Conservation (phyloP, 2,329 filamentous ascomycete genomes). For the Fusarium beomiforme region DNA sequence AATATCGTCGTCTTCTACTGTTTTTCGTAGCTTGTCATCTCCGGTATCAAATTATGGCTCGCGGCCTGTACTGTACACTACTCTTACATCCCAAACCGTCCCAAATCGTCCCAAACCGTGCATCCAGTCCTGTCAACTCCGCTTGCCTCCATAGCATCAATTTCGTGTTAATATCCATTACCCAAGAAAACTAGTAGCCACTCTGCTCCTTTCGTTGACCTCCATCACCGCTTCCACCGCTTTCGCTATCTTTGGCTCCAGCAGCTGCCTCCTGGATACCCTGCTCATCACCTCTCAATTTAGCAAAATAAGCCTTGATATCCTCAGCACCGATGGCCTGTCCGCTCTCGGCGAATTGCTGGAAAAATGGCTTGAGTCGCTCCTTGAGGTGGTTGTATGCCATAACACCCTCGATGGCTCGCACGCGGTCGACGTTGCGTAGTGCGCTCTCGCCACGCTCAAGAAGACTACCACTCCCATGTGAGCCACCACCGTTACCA, state of each 20-base stretch:
- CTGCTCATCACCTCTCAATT: conserved; percentile 86
- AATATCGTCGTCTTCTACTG: neutral
- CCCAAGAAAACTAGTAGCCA: conserved; percentile 54
- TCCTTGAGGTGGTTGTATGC: conserved; percentile 97
- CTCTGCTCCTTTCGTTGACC: conserved; percentile 61
- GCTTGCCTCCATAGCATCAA: neutral
- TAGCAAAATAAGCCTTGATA: conserved; percentile 96
- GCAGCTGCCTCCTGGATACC: conserved; percentile 72
- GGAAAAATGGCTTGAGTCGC: conserved; percentile 92
- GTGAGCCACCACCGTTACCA: conserved; percentile 57
- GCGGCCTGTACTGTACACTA: conserved; percentile 20
- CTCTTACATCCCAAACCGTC: conserved; percentile 11
- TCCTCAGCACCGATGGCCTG: conserved; percentile 91
- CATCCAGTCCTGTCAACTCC: neutral
- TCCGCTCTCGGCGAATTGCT: conserved; percentile 92
- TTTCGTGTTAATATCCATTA: neutral
- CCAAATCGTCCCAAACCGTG: too few species aligned
- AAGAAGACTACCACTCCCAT: conserved; percentile 83
- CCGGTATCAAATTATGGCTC: neutral
- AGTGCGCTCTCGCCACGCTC: conserved; percentile 94
- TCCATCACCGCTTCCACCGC: conserved; percentile 34
- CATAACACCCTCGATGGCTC: conserved; percentile 96
- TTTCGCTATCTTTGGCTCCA: conserved; percentile 45
- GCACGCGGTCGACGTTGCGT: conserved; percentile 89
- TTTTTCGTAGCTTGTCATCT: neutral